These are phyloP conservation scores for Herpetomonas tarakana DNA, from an alignment of 208 protist species.

Conservation along the genomic window DNA sequence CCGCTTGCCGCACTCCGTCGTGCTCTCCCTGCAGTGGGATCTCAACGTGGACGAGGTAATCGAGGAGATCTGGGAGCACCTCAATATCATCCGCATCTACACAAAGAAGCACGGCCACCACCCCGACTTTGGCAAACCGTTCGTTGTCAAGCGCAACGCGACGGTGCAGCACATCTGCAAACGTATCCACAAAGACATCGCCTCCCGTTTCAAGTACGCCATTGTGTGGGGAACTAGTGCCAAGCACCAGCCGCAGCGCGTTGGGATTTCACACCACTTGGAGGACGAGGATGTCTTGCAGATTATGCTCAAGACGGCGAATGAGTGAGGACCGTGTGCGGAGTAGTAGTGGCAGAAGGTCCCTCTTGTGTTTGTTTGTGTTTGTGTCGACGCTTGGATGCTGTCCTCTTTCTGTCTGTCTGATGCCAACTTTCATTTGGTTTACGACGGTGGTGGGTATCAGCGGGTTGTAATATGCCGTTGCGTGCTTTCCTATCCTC, in stretches of 20 bases:
- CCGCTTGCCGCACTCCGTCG: conserved; percentile 84
- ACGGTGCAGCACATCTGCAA: conserved; percentile 93
- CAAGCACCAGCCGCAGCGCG: conserved; percentile 95
- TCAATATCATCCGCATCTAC: conserved; percentile 96
- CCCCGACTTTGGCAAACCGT: conserved; percentile 95
- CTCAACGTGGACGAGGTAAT: conserved; percentile 93
- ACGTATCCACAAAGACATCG: conserved; percentile 93
- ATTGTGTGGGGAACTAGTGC: conserved; percentile 95
- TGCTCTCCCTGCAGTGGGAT: conserved; percentile 89
- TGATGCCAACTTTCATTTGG: too few relatives aligned
- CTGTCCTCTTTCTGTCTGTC: conserved; percentile 9
- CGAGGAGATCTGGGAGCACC: conserved; percentile 95
- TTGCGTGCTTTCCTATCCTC: too few relatives aligned
- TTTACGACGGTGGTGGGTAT: too few relatives aligned
- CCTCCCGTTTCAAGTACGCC: conserved; percentile 91
- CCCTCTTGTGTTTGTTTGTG: neutral
- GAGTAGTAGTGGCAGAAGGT: neutral
- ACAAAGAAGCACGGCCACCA: conserved; percentile 94
- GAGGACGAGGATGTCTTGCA: conserved; percentile 93
- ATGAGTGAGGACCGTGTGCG: conserved; percentile 50
- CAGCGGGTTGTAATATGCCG: too few relatives aligned
- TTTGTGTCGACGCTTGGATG: neutral
- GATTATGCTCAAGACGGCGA: conserved; percentile 89
- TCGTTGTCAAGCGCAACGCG: conserved; percentile 90
- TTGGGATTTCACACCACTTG: conserved; percentile 89